Evolutionary conservation across 345 rosid species (phyloP).

Genomic region (Melaleuca quinquenervia): DNA sequence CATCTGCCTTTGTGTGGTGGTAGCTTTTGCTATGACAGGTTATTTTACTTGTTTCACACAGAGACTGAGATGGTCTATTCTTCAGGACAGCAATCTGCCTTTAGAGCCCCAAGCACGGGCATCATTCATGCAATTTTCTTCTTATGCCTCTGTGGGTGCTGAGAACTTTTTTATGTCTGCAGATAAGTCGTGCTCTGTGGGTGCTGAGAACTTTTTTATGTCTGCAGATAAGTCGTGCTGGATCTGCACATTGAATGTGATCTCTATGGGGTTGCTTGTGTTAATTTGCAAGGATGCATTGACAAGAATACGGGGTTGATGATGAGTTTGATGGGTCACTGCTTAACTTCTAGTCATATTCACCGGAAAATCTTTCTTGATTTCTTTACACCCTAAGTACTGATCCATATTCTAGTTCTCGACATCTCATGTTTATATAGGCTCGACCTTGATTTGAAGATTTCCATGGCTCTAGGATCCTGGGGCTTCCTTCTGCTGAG

Average conservation of each 20-base stretch:
- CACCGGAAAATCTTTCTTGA: background rate
- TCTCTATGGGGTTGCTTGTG: background rate
- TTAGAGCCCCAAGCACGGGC: background rate
- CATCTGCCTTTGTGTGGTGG: background rate
- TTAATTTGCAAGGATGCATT: background rate
- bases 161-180: background rate
- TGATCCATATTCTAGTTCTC: background rate
- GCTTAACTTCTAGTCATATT: background rate
- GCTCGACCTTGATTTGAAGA: background rate
- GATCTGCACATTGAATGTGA: background rate
- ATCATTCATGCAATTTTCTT: background rate
- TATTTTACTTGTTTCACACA: background rate
- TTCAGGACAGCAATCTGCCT: background rate
- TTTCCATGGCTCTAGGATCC: background rate
- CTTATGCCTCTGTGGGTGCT: background rate
- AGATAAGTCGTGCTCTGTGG: background rate
- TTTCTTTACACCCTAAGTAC: background rate
- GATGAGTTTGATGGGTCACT: background rate
- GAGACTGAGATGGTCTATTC: background rate
- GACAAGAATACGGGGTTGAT: background rate
- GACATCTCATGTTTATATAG: background rate
- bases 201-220: background rate
- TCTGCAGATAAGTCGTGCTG: background rate
- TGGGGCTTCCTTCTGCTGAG: background rate
- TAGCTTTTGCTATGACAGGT: background rate